Conservation (phyloP, 163 green algal genomes). For the Prototheca wickerhamii region DNA sequence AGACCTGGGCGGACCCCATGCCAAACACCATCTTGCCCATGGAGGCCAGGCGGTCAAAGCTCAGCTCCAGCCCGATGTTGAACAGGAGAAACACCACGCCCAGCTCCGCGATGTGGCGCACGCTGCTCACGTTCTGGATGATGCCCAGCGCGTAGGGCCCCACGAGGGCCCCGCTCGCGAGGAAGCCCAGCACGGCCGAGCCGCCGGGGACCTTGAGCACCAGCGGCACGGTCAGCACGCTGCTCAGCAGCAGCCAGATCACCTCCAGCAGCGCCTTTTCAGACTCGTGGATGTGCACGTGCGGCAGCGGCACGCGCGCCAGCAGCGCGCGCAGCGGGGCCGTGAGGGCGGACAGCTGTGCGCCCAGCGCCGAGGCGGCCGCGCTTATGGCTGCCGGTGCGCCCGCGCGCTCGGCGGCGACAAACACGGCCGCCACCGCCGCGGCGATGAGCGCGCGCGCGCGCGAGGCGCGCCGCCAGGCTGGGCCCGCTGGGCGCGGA, state of each 20-base stretch:
- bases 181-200: conserved; percentile 92
- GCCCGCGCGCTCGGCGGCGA: conserved; percentile 12
- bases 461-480: no score
- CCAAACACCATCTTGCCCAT: conserved; percentile 99
- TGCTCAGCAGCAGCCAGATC: conserved; percentile 82
- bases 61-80: conserved; percentile 99
- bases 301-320: conserved; percentile 32
- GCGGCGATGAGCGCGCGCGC: not conserved
- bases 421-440: not conserved
- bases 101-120: conserved; percentile 89
- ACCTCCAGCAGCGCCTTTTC: conserved; percentile 79
- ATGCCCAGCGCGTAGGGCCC: conserved; percentile 88
- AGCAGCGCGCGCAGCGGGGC: not conserved
- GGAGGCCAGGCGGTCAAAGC: conserved; percentile 79
- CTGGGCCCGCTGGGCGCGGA: no score
- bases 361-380: conserved; percentile 5
- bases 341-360: conserved; percentile 8
- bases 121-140: conserved; percentile 76
- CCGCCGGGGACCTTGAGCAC: conserved; percentile 85
- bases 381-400: not conserved
- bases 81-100: conserved; percentile 99
- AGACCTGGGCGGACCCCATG: conserved; percentile 84
- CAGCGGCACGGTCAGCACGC: conserved; percentile 78
- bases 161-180: conserved; percentile 86
- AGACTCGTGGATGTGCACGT: conserved; percentile 52